Evolutionary conservation across 345 rosid species (phyloP).

Genomic region (Theobroma cacao): DNA sequence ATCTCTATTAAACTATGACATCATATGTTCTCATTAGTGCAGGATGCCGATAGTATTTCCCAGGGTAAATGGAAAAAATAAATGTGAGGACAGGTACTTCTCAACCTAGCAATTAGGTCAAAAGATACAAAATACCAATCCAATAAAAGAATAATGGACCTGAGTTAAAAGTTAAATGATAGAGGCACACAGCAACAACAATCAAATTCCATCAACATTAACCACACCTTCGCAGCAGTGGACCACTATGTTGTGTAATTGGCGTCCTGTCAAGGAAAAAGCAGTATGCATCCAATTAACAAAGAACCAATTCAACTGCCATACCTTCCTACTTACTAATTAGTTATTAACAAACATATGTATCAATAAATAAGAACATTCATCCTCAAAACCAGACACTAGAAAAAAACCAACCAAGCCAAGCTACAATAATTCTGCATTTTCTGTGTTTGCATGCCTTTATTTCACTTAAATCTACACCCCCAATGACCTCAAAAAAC

Average conservation of each 20-base stretch:
- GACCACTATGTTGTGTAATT: not conserved
- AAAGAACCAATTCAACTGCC: not conserved
- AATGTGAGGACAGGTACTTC: not conserved
- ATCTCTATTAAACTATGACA: not conserved
- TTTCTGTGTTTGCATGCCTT: not conserved
- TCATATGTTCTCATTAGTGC: not conserved
- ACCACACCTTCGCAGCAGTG: not conserved
- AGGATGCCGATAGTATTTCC: not conserved
- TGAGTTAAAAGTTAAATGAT: not conserved
- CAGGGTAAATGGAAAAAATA: not conserved
- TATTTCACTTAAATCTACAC: not conserved
- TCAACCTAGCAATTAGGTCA: not conserved
- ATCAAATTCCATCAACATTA: not conserved
- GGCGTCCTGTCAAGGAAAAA: slow-evolving; percentile 13
- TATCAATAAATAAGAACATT: not conserved
- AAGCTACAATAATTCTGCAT: not conserved
- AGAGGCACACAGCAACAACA: not conserved
- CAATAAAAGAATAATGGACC: slow-evolving; percentile 10
- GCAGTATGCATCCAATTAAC: not conserved
- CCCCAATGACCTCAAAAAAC: not conserved
- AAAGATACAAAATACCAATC: not conserved
- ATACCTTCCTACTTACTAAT: not conserved
- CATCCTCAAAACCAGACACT: not conserved
- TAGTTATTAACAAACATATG: not conserved
- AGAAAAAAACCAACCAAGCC: not conserved